Base-by-base conservation (phyloP, 2,329 filamentous ascomycete genomes). In the Exophiala sideris region DNA sequence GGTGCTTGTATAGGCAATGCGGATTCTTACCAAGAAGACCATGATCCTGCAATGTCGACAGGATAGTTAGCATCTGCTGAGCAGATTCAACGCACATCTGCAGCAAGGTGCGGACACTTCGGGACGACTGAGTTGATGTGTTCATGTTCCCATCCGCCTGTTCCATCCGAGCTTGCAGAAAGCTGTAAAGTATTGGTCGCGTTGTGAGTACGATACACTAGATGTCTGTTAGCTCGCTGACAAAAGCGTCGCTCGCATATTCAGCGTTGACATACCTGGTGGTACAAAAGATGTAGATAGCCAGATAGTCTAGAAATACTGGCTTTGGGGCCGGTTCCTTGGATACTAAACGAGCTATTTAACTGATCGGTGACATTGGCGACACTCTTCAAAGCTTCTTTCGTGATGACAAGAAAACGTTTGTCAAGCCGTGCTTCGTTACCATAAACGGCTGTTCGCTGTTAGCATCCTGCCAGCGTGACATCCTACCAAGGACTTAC, bases 1-100 rank as follows among this genome's bases (percentile, higher is more conserved):
- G 14, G 20, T 8, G 0, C 1, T 24, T 20, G 54, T 6, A 50
- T 51, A 20, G 50, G 56, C 24, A 57, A 16, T 4, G 8, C 24
- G 24, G 24, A 29, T 29, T 42, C 61, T 61, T 66, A 79, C 77
- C 76, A 2, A 79, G 67, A 14, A 80, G 68, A 5, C 71, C 72
- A 59, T 80, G 76, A 10, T 68, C 66, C 59, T 75, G 71, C 20
- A 79, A 64, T 35, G 68, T 71, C 49, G 68, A 68, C 2, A 80
- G 70, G 20, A 79, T 71, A 16, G 59, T 64, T 16, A 76, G 55
- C 12, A 74, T 74, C 35, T 76, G 72, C 33, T 73, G 70, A 3
- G 73, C 68, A 1, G 74, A 74, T 24, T 76, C 74, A 21, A 75
- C 62, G 49, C 73, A 74, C 64, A 75, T 71, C 46, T 70, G 67